Evolutionary conservation across 2,329 filamentous ascomycete genomes (phyloP).

Genomic region (Coccinonectria pachysandricola): DNA sequence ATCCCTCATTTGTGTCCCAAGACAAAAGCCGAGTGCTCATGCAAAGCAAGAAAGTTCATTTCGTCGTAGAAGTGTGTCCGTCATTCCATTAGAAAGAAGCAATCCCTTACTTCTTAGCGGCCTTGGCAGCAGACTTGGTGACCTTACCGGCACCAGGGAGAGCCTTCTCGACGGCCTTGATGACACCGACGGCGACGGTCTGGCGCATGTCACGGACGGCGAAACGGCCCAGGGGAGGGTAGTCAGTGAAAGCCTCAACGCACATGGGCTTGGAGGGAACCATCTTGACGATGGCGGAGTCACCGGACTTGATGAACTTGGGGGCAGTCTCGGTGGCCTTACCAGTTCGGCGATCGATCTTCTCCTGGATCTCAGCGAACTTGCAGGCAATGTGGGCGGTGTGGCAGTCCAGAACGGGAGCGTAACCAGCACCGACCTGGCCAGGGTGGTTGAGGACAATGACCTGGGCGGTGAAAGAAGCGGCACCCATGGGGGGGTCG

Average conservation of each 20-base stretch:
- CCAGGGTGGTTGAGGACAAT: slow-evolving; percentile 99
- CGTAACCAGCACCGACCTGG: slow-evolving; percentile 98
- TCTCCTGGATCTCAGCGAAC: slow-evolving; percentile 98
- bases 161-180: slow-evolving; percentile 74
- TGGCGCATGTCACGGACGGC: slow-evolving; percentile 98
- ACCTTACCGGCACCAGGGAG: slow-evolving; percentile 50
- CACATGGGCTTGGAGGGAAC: slow-evolving; percentile 99
- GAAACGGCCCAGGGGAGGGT: slow-evolving; percentile 99
- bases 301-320: slow-evolving; percentile 99
- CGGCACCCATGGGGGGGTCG: slow-evolving; percentile 81
- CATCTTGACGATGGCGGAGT: slow-evolving; percentile 99
- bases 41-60: slow-evolving; percentile 33
- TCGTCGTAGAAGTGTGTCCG: slow-evolving; percentile 36
- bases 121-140: slow-evolving; percentile 64
- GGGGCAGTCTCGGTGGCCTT: slow-evolving; percentile 85
- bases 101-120: slow-evolving; percentile 61
- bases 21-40: slow-evolving; percentile 33
- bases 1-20: slow-evolving; percentile 33
- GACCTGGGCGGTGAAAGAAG: slow-evolving; percentile 99
- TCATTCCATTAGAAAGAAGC: slow-evolving; percentile 21
- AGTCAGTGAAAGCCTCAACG: slow-evolving; percentile 99
- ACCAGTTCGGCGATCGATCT: slow-evolving; percentile 99
- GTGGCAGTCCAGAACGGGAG: slow-evolving; percentile 98
- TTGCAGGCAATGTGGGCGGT: slow-evolving; percentile 99
- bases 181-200: slow-evolving; percentile 88